phyloP scores from a whole-genome alignment of 2,329 filamentous ascomycete species.

The Colletotrichum destructivum region DNA sequence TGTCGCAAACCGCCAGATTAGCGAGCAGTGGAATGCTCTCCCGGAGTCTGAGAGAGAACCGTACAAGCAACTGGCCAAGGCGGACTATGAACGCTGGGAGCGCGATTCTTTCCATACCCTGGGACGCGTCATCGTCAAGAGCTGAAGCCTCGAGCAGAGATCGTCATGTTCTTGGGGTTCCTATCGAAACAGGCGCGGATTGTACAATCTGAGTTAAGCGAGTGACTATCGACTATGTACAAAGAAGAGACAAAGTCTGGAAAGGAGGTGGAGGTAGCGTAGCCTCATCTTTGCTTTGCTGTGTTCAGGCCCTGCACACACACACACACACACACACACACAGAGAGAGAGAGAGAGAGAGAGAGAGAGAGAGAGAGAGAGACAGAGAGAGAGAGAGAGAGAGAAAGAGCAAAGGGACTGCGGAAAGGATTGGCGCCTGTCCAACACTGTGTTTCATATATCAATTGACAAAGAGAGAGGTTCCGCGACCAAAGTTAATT shows the following conservation, averaged over 20 bases:
- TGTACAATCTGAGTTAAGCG: background rate
- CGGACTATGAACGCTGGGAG: constrained; percentile 50
- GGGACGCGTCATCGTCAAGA: constrained; percentile 31
- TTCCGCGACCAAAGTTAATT: background rate
- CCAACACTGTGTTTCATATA: constrained; percentile 24
- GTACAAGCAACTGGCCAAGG: constrained; percentile 53
- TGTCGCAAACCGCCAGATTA: constrained; percentile 48
- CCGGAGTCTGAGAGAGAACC: constrained; percentile 58
- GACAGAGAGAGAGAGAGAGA: no score
- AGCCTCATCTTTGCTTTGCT: background rate
- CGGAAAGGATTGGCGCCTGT: constrained; percentile 3
- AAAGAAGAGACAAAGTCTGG: background rate
- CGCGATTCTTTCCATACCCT: constrained; percentile 49
- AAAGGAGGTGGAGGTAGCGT: background rate
- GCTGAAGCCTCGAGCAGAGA: background rate
- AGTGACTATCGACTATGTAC: constrained; percentile 1
- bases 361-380: background rate
- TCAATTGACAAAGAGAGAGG: constrained; percentile 5
- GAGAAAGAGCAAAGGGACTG: no score
- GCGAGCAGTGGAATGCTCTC: constrained; percentile 61
- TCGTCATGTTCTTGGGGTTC: background rate
- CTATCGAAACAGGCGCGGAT: background rate
- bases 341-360: no score
- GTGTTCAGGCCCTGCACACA: constrained; percentile 1
- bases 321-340: no score